These are phyloP conservation scores for Flaveria floridana DNA, from an alignment of 140 eudicot species.

Conservation along the genomic window DNA sequence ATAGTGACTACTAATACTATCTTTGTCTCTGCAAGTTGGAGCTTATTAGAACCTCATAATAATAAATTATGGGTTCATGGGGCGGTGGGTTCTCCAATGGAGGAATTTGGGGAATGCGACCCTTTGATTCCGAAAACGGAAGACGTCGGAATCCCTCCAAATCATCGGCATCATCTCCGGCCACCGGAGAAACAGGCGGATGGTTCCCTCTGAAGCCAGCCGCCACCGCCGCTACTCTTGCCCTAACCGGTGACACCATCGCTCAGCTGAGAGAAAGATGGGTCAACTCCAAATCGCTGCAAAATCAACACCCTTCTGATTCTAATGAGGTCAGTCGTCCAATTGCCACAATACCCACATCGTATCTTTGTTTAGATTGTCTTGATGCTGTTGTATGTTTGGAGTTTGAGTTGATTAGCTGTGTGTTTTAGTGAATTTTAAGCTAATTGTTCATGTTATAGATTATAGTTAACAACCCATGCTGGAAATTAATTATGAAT, in stretches of 20 bases:
- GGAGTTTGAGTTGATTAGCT: too few relatives aligned
- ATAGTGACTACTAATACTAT: not conserved
- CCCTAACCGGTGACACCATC: slow-evolving; percentile 83
- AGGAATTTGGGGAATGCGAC: slow-evolving; percentile 58
- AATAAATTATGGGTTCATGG: slow-evolving; percentile 42
- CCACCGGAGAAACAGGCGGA: slow-evolving; percentile 32
- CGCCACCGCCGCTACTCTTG: slow-evolving; percentile 69
- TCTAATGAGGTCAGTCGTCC: slow-evolving; percentile 40
- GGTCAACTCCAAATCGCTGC: slow-evolving; percentile 42
- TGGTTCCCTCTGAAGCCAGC: slow-evolving; percentile 77
- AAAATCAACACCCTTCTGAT: slow-evolving; percentile 28
- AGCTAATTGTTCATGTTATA: too few relatives aligned
- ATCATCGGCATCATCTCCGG: slow-evolving; percentile 40
- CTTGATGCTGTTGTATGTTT: too few relatives aligned
- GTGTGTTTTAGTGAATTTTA: too few relatives aligned
- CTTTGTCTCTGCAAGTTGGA: not conserved
- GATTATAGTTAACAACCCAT: not conserved
- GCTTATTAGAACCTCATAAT: not conserved
- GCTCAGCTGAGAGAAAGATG: slow-evolving; percentile 75
- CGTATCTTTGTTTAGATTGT: too few relatives aligned
- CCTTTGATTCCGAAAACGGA: slow-evolving; percentile 35
- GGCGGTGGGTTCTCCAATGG: slow-evolving; percentile 47
- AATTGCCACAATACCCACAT: not conserved
- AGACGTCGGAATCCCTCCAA: slow-evolving; percentile 27
- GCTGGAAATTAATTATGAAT: not conserved